A percentile compares a stretch with the other conserved stretches of the same genome.
phyloP scores from a whole-genome alignment of 352 stramenopile genomes.

The Phytophthora macrochlamydospora region DNA sequence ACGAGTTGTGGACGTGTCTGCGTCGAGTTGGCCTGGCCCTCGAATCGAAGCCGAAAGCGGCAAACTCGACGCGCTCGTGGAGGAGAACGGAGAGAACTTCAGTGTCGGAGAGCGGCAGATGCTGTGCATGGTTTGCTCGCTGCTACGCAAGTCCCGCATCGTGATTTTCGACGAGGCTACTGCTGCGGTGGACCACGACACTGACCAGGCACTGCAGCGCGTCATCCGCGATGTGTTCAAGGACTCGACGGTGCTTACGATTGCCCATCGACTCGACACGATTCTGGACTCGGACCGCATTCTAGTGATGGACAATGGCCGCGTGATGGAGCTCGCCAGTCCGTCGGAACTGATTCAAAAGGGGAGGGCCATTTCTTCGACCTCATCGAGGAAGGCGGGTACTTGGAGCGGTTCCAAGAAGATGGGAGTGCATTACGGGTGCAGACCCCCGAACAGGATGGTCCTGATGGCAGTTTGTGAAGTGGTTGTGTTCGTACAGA shows the following conservation, averaged over 20 bases:
- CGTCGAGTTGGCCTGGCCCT: constrained; percentile 50
- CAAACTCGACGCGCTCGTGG: constrained; percentile 79
- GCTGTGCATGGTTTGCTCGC: constrained; percentile 91
- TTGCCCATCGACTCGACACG: constrained; percentile 97
- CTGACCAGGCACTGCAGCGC: constrained; percentile 59
- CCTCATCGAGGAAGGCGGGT: constrained; percentile 52
- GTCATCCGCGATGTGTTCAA: constrained; percentile 88
- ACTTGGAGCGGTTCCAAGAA: constrained; percentile 36
- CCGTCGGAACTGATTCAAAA: constrained; percentile 60
- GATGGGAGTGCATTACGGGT: not conserved
- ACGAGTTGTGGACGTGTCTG: constrained; percentile 57
- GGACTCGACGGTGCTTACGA: constrained; percentile 93
- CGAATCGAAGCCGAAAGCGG: constrained; percentile 53
- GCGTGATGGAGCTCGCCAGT: constrained; percentile 84
- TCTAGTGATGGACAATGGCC: constrained; percentile 76
- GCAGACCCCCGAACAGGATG: not conserved
- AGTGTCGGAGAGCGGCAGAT: constrained; percentile 94
- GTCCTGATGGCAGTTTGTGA: too few species aligned
- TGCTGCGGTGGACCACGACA: constrained; percentile 83
- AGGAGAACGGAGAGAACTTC: constrained; percentile 95
- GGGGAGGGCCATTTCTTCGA: constrained; percentile 54
- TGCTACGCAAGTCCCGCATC: constrained; percentile 79
- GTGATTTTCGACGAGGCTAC: constrained; percentile 89
- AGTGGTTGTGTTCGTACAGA: too few species aligned
- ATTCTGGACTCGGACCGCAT: constrained; percentile 90